Evolutionary conservation across 192 early-diverging fungal species (phyloP), one percentile per base, ranked within the genome.

Genomic region (Podila horticola): DNA sequence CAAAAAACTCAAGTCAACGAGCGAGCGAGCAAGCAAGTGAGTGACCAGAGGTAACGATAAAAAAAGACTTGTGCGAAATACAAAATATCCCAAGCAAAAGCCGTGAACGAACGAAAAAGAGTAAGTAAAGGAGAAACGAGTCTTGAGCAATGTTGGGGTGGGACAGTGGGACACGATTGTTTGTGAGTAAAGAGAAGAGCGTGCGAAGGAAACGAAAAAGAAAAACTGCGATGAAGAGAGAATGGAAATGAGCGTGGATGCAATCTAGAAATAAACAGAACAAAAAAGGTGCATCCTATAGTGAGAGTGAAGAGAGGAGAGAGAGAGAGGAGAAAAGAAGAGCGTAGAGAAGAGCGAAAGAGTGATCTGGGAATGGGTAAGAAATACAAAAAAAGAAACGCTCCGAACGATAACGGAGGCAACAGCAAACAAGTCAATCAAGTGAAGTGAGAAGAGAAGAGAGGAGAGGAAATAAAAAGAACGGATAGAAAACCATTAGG

Each of bases 341-440:
- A 51, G 5, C 12, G 12, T 20, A 41, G 17, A 10, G 64, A 51
- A 20, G 48, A 31, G 19, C 52, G 8, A 55, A 17, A 55, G 24
- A 48, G 63, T 63, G 69, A 63, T 31, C 62, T 10, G 64, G 61
- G 28, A 12, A 59, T 38, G 62, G 15, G 41, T 17, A 45, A 45
- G 41, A 45, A 45, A 45, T 45, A 45, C 15, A 45, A 17, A 15
- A 41, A 17, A 45, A 45, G 41, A 36, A 36, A 36, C 34, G 34
- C 34, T 10, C 2, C 41, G 41, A 45, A 4, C 13, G 41, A 41
- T 12, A 45, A 45, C 41, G 28, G 36, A 20, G 55, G n/a, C n/a
- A n/a, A 38, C 49, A 30, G 36, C 49, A 71, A 28, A 34, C 7
- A 12, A 19, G 49, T 62, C 45, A 52, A 41, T 22, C 6, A 20